Evolutionary conservation across 2,329 filamentous ascomycete genomes (phyloP), one percentile per base, ranked within the genome.

Genomic region (Diaporthe humulicola): DNA sequence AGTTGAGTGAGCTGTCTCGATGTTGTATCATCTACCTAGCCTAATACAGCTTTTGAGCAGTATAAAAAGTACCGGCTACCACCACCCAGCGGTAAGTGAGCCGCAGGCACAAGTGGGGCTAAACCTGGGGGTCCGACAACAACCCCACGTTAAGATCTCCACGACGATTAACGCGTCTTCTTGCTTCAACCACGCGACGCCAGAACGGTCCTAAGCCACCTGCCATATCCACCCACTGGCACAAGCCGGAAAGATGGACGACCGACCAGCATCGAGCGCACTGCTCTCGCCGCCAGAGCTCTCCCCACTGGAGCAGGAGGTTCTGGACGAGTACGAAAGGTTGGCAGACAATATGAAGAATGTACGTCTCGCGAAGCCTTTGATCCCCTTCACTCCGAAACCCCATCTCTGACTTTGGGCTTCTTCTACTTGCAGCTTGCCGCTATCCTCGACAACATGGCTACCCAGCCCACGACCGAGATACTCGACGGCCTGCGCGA

Each of bases 251-350:
- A 69, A n/a, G 17, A 76, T 76, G 74, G 74, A 76, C 45, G 74
- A 76, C 58, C 77, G 76, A 28, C 60, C 72, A 66, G 77, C 45
- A 74, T 76, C 77, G 30, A 74, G 64, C 64, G 52, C 73, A n/a
- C 79, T 85, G 12, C 81, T 86, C 54, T 83, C 85, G 3, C 85
- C 86, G 42, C 88, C 88, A 30, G 91, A 93, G 79, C 87, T 98
- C 76, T 90, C 93, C 0, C 93, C 95, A 6, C 90, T 98, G 10
- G 96, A 99, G 86, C 96, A 98, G 83, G 95, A 98, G 82, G 93
- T 99, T 1, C 88, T 99, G 1, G 95, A 98, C 76, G 97, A 99
- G 84, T 99, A 99, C 81, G 92, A 96, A 78, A 90, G 93, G 19
- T 86, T 99, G 42, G 91, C 96, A 0, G 93, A 93, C 79, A 99